These are phyloP conservation scores for Ambrosia trifida DNA, from an alignment of 129 eudicot genomes.

Conservation along the genomic window DNA sequence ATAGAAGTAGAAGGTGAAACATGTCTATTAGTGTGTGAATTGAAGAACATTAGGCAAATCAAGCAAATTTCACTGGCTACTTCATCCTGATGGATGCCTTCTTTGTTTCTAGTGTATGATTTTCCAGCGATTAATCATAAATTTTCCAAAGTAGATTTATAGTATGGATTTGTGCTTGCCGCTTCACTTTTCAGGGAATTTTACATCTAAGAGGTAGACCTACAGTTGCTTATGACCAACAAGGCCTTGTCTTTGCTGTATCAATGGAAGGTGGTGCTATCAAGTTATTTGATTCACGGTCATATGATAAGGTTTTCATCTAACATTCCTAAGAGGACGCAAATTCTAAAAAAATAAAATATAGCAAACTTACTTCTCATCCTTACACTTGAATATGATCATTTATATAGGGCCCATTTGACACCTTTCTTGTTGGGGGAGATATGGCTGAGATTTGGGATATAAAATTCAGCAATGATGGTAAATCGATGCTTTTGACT, in stretches of 20 bases:
- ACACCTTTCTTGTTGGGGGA: slow-evolving; percentile 93
- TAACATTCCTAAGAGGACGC: background rate
- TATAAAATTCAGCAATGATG: slow-evolving; percentile 98
- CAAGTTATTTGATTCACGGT: slow-evolving; percentile 87
- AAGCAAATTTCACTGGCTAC: too few species aligned
- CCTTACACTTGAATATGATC: slow-evolving; percentile 21
- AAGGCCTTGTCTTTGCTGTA: slow-evolving; percentile 98
- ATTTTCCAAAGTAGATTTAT: slow-evolving; percentile 21
- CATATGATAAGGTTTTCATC: slow-evolving; percentile 79
- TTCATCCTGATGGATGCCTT: too few species aligned
- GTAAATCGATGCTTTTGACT: slow-evolving; percentile 92
- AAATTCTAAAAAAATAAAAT: background rate
- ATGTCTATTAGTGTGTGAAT: background rate
- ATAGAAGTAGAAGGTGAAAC: background rate
- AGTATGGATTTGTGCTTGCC: slow-evolving; percentile 43
- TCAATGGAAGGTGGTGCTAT: slow-evolving; percentile 99
- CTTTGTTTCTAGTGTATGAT: too few species aligned
- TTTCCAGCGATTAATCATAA: background rate
- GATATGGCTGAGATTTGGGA: slow-evolving; percentile 97
- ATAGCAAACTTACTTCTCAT: background rate
- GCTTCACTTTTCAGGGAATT: slow-evolving; percentile 77
- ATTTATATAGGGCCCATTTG: slow-evolving; percentile 81
- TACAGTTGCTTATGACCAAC: slow-evolving; percentile 96
- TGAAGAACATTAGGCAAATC: slow-evolving; percentile 1
- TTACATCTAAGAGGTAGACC: slow-evolving; percentile 89